Conservation (phyloP, 1,284 basidiomycete genomes). For the Erythrobasidium hasegawianum region DNA sequence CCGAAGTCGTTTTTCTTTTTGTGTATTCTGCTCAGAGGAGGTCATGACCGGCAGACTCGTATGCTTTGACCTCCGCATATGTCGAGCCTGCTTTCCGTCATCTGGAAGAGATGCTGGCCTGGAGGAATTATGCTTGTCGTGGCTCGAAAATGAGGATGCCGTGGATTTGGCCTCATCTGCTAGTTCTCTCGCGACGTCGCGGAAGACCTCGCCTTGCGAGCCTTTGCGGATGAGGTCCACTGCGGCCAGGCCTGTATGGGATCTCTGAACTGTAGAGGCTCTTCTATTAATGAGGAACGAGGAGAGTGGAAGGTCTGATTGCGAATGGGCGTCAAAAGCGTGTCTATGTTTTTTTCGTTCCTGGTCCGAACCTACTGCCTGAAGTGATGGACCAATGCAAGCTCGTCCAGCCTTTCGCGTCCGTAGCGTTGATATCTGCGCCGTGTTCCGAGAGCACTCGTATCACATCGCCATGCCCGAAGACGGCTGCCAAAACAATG, state of each 20-base stretch:
- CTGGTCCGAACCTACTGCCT: too few relatives aligned
- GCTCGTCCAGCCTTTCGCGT: slow-evolving; percentile 58
- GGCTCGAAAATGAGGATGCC: background rate
- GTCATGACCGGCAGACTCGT: background rate
- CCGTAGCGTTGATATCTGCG: slow-evolving; percentile 62
- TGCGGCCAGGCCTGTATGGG: slow-evolving; percentile 67
- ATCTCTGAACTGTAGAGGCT: slow-evolving; percentile 70
- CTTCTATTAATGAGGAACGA: slow-evolving; percentile 90
- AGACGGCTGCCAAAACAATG: slow-evolving; percentile 39
- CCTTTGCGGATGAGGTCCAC: slow-evolving; percentile 37
- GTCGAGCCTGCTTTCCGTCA: background rate
- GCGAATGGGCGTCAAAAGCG: too few relatives aligned
- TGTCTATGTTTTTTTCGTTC: too few relatives aligned
- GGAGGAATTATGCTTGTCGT: background rate
- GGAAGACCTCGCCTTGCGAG: slow-evolving; percentile 31
- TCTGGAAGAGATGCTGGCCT: background rate
- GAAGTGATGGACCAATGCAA: slow-evolving; percentile 19
- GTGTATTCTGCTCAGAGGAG: background rate
- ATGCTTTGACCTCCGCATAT: background rate
- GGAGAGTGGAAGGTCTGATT: slow-evolving; percentile 69
- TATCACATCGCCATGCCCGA: slow-evolving; percentile 68
- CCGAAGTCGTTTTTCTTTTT: background rate
- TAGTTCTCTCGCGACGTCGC: slow-evolving; percentile 52
- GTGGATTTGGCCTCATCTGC: slow-evolving; percentile 55
- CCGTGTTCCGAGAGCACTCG: slow-evolving; percentile 70